Percentiles rank a stretch among this genome's conserved stretches.
Conservation (phyloP, 306 rosid genomes). For the Abrus pulchellus region DNA sequence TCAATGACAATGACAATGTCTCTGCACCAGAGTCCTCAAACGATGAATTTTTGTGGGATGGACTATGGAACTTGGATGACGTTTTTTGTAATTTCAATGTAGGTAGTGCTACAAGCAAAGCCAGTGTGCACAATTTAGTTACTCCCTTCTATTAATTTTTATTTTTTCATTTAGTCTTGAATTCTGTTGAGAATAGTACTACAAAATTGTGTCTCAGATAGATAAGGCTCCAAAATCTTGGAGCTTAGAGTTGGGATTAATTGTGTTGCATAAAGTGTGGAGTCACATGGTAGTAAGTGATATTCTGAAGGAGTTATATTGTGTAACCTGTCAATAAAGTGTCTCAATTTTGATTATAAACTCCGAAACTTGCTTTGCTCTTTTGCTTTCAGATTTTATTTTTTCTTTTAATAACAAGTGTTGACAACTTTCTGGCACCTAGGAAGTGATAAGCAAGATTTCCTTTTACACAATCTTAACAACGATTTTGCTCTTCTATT, state of each 20-base stretch:
- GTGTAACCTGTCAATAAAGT: constrained; percentile 43
- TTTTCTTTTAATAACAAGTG: background rate
- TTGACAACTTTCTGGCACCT: background rate
- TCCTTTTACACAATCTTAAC: constrained; percentile 17
- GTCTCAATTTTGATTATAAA: constrained; percentile 46
- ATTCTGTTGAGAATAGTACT: constrained; percentile 25
- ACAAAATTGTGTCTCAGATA: constrained; percentile 27
- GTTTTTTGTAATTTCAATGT: constrained; percentile 60
- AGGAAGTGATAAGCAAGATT: constrained; percentile 18
- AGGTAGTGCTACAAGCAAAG: constrained; percentile 59
- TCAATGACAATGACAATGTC: constrained; percentile 52
- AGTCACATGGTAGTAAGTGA: constrained; percentile 39
- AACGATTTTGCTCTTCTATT: constrained; percentile 28
- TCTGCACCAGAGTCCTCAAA: constrained; percentile 60
- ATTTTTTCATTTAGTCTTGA: background rate
- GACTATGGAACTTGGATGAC: constrained; percentile 86
- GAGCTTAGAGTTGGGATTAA: constrained; percentile 43
- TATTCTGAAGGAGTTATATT: constrained; percentile 31
- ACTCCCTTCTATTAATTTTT: constrained; percentile 64
- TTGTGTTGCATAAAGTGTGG: constrained; percentile 50
- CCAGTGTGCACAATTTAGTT: constrained; percentile 61
- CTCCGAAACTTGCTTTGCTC: constrained; percentile 7
- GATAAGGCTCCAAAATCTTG: constrained; percentile 51
- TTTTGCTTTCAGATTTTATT: background rate
- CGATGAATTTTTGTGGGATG: constrained; percentile 80